Evolutionary conservation across 345 rosid species (phyloP), one percentile per base, ranked within the genome.

Genomic region (Trapa bicornis): DNA sequence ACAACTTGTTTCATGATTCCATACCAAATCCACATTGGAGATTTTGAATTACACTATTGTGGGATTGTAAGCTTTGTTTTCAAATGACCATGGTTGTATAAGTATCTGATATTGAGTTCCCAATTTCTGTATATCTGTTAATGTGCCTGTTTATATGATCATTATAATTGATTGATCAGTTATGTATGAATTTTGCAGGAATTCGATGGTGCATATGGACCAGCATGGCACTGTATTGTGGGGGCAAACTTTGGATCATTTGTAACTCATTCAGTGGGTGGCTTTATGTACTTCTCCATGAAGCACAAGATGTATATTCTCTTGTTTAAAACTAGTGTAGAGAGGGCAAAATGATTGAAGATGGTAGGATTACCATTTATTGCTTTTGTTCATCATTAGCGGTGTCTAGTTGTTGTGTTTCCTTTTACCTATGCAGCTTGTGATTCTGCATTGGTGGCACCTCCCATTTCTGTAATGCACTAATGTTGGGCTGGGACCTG

Each of bases 171-270:
- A 17, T 53, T 42, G 16, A 39, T 53, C 48, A 64, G 36, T n/a
- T 53, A 15, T 66, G 35, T 37, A 15, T 6, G 39, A 50, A 22
- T 70, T 22, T 5, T 70, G 78, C 81, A 84, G 88, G 88, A 82
- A 69, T 84, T 84, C 67, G 88, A 84, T 81, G 79, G 76, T 61
- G 81, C 72, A 1, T 82, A 84, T 72, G 88, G 88, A 45, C 88
- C 88, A 45, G 86, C 88, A 0, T 84, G 88, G 88, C 88, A 84
- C 74, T 84, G 88, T 62, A 81, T 84, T 22, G 88, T 84, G 60
- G 88, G 88, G 75, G 77, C 84, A 45, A 82, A 81, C 79, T 84
- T 84, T 65, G 88, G 88, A 56, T 84, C 88, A 3, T 84, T 84
- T 65, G 86, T 84, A 67, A 84, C 88, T 0, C 84, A 82, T 75